Conservation (phyloP, 208 protist species). For the Porcisia hertigi region DNA sequence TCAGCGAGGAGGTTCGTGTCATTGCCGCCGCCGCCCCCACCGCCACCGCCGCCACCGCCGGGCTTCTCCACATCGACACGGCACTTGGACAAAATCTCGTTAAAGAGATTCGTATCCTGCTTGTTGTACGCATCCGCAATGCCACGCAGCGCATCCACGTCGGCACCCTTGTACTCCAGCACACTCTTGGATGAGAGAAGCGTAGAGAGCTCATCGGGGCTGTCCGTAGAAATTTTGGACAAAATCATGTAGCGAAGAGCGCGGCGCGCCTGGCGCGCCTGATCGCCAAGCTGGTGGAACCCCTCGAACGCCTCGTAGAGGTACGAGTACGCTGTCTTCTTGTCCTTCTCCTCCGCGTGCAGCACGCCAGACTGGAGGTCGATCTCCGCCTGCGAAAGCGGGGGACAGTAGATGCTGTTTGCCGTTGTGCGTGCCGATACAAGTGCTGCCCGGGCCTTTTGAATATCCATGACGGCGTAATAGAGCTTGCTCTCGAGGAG, state of each 20-base stretch:
- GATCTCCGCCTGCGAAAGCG: constrained; percentile 97
- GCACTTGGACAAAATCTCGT: constrained; percentile 65
- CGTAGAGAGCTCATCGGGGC: constrained; percentile 68
- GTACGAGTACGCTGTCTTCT: constrained; percentile 98
- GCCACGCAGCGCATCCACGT: constrained; percentile 94
- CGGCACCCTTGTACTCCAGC: constrained; percentile 91
- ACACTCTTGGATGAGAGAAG: constrained; percentile 88
- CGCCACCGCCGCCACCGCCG: too few species aligned
- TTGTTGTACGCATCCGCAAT: constrained; percentile 94
- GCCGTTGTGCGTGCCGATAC: constrained; percentile 97
- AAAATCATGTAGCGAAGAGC: constrained; percentile 98
- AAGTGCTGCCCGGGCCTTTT: constrained; percentile 95
- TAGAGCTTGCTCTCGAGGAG: constrained; percentile 97
- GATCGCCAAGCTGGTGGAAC: constrained; percentile 90
- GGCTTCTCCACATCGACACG: constrained; percentile 18
- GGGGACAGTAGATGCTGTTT: constrained; percentile 98
- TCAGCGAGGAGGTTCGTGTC: constrained; percentile 77
- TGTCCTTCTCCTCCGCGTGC: constrained; percentile 98
- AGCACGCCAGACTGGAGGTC: constrained; percentile 97
- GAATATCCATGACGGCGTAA: constrained; percentile 92
- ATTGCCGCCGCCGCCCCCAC: constrained; percentile 15
- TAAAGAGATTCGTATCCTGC: constrained; percentile 95
- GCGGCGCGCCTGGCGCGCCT: constrained; percentile 78
- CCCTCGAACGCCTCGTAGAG: constrained; percentile 99
- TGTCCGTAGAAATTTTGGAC: constrained; percentile 92